Evolutionary conservation across 768 basidiomycete genomes (phyloP), one percentile per base, ranked within the genome.

Genomic region (Calocera cornea): DNA sequence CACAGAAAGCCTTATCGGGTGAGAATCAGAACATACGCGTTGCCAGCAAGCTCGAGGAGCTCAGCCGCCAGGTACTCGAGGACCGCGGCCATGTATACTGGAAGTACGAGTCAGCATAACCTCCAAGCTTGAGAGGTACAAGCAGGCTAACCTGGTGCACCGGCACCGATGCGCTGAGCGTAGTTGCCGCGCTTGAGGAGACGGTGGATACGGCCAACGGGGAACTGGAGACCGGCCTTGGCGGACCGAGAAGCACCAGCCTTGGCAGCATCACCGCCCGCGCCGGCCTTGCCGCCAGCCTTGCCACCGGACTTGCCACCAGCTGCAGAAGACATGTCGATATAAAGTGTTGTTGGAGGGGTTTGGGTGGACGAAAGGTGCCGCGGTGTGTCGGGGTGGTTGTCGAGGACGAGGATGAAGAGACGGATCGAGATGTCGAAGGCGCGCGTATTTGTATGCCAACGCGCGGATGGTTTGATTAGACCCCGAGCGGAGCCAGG

Each of bases 51-150:
- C 77, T 95, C 92, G 70, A 95, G 87, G 76, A 95, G 93, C 78
- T 95, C 92, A 54, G 92, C 92, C 68, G 91, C 88, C 69, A 95
- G 87, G 76, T 95, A 92, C 78, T 93, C 92, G 67, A 94, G 86
- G 69, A 93, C 91, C 22, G 90, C 90, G 38, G 91, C 91, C 66
- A 93, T 86, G 79, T 94, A 93, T 64, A 94, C 90, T 89, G 65
- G 34, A 69, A 60, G 41, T 47, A 2, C 14, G 27, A 17, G 24
- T 34, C 2, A 65, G 27, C 0, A 49, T n/a, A 2, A 44, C 41
- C 27, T 2, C 24, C 44, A 38, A 12, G 41, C 50, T 47, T 65
- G 34, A 27, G n/a, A 34, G 2, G 2, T 34, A 0, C 33, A 1
- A 34, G 41, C 49, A 5, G 2, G 64, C 64, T 33, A 19, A 69